Evolutionary conservation across 2,329 filamentous ascomycete genomes (phyloP), one percentile per base, ranked within the genome.

Genomic region (Fusarium sp.): DNA sequence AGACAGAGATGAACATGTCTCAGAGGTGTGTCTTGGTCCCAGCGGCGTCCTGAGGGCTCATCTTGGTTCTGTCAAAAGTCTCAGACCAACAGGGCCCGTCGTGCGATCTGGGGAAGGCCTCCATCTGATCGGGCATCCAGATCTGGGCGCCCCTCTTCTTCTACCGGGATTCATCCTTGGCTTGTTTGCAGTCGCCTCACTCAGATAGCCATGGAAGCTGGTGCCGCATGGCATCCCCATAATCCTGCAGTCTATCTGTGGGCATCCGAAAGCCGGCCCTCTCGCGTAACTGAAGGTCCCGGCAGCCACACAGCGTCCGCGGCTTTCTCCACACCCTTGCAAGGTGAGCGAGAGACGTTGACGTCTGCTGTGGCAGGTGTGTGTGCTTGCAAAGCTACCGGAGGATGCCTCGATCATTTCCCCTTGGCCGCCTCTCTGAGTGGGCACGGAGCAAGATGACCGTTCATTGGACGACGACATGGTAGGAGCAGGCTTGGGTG

Each of bases 311-410:
- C 60, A 75, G 53, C 38, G 42, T 44, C 57, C 58, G 16, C 22
- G 24, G 44, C 46, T 51, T 64, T 42, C 55, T 60, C 12, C 59
- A 38, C 27, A 73, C 61, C 59, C 29, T 53, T 60, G 35, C 38
- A 40, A 65, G 57, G 38, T 44, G 58, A 67, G 62, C 6, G 31
- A 35, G 62, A 38, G 44, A 68, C 35, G 64, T 67, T 74, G 76
- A 69, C 76, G 71, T 73, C 64, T 75, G 75, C 66, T 74, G 76
- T 78, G 66, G 70, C 56, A 77, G 68, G 72, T 59, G 44, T 63
- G 31, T 49, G 31, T 24, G 64, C 33, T 62, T 62, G 33, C 62
- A 69, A 53, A 65, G 67, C 46, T 51, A 51, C 17, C 17, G 46
- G 62, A 72, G 62, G 53, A 58, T 66, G 69, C 67, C 55, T 73